Base-by-base conservation (phyloP, 164 flowering plant genomes). In the Liriodendron chinense region DNA sequence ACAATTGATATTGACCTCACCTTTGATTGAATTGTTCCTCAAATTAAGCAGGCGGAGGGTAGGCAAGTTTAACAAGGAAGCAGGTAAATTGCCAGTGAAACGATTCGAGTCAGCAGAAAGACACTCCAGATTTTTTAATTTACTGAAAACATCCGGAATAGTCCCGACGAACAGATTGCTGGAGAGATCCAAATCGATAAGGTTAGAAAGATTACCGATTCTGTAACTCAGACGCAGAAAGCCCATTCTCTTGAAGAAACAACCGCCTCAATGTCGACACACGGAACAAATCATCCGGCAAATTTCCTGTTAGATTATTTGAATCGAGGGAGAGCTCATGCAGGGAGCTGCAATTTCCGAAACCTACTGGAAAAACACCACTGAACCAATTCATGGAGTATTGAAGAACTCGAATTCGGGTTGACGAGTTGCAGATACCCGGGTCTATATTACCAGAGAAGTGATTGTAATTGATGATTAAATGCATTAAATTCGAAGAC, bases 11-110 rank as follows among this genome's bases (percentile, higher is more conserved):
- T 69, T 23, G 21, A 90, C 70, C 13, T 12, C 34, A 7, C 94
- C 97, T 0, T 70, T 63, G 24, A 94, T 77, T 34, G 96, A 88
- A 83, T 92, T 94, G 86, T 92, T 91, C 61, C 92, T 76, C 81
- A 94, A 84, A 81, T 90, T 87, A 81, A 94, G 92, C 57, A 85
- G 77, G 9, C 75, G 78, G 72, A 94, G 87, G 72, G 72, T 80
- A 1, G 93, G 76, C 76, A 90, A 88, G 0, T 78, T 72, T 4
- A 86, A 56, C 68, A 94, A 68, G 64, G 88, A 83, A 16, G 85
- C 26, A 28, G 98, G 97, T 78, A 92, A 79, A n/a, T 71, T 69
- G 57, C 97, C 96, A 25, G 85, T 81, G 72, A 92, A 90, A 25
- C 28, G 64, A 83, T 92, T 91, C 18, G 97, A 86, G 59, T 82